Percentiles rank a stretch among this genome's conserved stretches.
Evolutionary conservation across 208 protist species (phyloP).

Genomic region (Crithidia brevicula): DNA sequence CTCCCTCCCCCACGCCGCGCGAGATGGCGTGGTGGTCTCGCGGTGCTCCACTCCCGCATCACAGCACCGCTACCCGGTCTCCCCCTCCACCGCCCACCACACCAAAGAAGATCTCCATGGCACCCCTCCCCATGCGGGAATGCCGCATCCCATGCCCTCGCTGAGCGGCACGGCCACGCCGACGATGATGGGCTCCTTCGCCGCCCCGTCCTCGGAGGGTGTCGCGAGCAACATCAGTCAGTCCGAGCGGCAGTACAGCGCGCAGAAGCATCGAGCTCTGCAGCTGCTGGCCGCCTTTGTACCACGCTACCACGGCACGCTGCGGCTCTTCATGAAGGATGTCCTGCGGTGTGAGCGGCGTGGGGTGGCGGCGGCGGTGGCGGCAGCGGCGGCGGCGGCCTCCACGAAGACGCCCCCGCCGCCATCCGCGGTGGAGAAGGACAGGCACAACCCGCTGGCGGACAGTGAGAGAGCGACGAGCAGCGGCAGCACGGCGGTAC

Average conservation of each 20-base stretch:
- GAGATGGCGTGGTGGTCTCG: neutral
- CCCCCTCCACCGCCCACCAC: neutral
- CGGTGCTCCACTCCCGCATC: slow-evolving; percentile 22
- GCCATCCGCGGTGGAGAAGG: neutral
- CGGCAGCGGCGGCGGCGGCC: slow-evolving; percentile 10
- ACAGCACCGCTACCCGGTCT: slow-evolving; percentile 12
- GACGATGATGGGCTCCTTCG: slow-evolving; percentile 29
- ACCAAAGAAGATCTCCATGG: no score
- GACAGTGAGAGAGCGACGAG: neutral
- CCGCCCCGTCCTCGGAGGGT: slow-evolving; percentile 18
- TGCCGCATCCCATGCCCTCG: neutral
- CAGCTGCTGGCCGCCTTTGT: slow-evolving; percentile 68
- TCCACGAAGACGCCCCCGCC: neutral
- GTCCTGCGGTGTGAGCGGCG: slow-evolving; percentile 27
- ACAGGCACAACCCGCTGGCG: slow-evolving; percentile 4
- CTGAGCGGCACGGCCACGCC: slow-evolving; percentile 32
- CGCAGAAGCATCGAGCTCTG: slow-evolving; percentile 48
- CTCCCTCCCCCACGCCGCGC: neutral
- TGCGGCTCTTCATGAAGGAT: slow-evolving; percentile 32
- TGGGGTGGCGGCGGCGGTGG: neutral
- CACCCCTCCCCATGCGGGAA: no score
- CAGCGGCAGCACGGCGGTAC: no score
- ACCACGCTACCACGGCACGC: slow-evolving; percentile 70
- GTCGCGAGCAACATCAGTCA: slow-evolving; percentile 16
- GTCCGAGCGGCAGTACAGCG: slow-evolving; percentile 25